Conservation (phyloP, 2,329 filamentous ascomycete genomes). For the Aspergillus pseudonomiae region DNA sequence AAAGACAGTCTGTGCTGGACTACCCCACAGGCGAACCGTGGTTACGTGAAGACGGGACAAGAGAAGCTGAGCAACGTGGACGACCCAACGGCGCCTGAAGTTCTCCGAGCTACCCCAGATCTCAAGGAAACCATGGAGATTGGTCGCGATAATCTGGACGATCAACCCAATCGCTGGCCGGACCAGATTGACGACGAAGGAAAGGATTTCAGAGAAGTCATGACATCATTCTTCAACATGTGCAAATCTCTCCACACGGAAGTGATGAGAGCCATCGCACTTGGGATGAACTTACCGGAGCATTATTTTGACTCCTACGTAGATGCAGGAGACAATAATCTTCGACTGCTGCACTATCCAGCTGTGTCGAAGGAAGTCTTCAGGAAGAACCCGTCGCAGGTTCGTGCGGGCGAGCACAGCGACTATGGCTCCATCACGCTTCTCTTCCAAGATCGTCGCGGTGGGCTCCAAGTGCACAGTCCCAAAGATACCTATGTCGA, state of each 20-base stretch:
- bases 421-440: conserved; percentile 61
- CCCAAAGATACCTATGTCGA: conserved; percentile 79
- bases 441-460: conserved; percentile 59
- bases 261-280: conserved; percentile 80
- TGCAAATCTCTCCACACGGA: conserved; percentile 75
- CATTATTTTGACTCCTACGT: conserved; percentile 77
- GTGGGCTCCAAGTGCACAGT: conserved; percentile 65
- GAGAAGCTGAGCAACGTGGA: conserved; percentile 69
- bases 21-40: conserved; percentile 71
- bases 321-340: conserved; percentile 68
- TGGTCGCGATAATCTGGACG: conserved; percentile 61
- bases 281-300: conserved; percentile 74
- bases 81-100: conserved; percentile 60
- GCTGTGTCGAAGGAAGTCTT: conserved; percentile 68
- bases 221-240: conserved; percentile 73
- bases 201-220: conserved; percentile 67
- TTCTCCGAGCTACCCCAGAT: conserved; percentile 55
- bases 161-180: conserved; percentile 78
- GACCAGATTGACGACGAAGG: conserved; percentile 56
- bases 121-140: conserved; percentile 65
- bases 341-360: conserved; percentile 78
- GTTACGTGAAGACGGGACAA: conserved; percentile 70
- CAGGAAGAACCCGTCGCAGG: conserved; percentile 66
- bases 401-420: conserved; percentile 77
- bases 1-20: conserved; percentile 73